Evolutionary conservation across 352 stramenopile genomes (phyloP), one percentile per base, ranked within the genome.

Genomic region (Plasmopara halstedii): DNA sequence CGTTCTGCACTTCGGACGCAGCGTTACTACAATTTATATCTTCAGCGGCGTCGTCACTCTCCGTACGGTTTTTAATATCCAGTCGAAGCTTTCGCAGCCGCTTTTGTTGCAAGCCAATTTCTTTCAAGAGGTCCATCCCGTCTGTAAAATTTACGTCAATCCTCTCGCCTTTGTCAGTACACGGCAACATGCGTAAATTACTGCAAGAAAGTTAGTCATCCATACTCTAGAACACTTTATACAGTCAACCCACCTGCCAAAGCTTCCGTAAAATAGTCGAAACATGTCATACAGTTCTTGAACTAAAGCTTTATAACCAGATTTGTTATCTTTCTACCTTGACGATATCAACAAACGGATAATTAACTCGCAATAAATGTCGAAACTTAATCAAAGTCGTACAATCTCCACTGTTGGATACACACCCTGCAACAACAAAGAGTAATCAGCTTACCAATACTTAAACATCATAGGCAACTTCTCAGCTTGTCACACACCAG

Each of bases 211-310:
- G n/a, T n/a, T n/a, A n/a, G n/a, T n/a, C n/a, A n/a, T n/a, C n/a
- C n/a, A n/a, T n/a, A n/a, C n/a, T n/a, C n/a, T n/a, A n/a, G n/a
- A n/a, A n/a, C n/a, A n/a, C n/a, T n/a, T n/a, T n/a, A n/a, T n/a
- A n/a, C n/a, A n/a, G n/a, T n/a, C n/a, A n/a, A n/a, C n/a, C 8
- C 47, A 80, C 56, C 51, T 62, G 15, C 78, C 65, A 33, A 86
- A 64, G n/a, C 39, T 63, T 1, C 69, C 71, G 41, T 83, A 53
- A 32, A 86, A 79, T 14, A 84, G 46, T 6, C 71, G 50, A 27
- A 86, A 79, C 23, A 69, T 60, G 31, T 55, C 56, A 56, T 86
- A 77, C 25, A 83, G 34, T 3, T 71, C 49, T n/a, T 50, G 49
- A 10, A 84, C 35, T 22, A 83, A 37, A 7, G 53, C 58, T 26